These are phyloP conservation scores for Pilaira anomala DNA, from an alignment of 192 early-diverging fungal species.

Conservation along the genomic window DNA sequence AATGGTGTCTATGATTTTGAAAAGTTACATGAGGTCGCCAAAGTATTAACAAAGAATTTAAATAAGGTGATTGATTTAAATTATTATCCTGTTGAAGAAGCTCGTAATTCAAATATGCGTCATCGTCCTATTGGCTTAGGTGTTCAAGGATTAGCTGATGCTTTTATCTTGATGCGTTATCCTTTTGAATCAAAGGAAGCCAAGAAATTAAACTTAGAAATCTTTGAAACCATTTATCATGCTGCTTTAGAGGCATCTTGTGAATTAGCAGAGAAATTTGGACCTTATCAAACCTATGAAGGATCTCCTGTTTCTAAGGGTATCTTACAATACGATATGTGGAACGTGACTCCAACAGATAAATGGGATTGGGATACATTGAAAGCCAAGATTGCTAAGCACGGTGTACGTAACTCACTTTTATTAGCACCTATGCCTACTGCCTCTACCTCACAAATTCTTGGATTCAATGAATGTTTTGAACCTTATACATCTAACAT, in stretches of 20 bases:
- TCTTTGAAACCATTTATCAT: constrained; percentile 98
- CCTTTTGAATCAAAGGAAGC: constrained; percentile 91
- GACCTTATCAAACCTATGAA: constrained; percentile 83
- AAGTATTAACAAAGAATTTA: constrained; percentile 87
- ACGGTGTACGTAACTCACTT: constrained; percentile 93
- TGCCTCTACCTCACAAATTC: constrained; percentile 93
- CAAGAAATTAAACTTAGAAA: constrained; percentile 73
- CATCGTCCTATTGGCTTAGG: constrained; percentile 95
- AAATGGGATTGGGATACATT: constrained; percentile 92
- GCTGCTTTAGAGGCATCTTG: constrained; percentile 89
- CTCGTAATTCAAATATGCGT: constrained; percentile 84
- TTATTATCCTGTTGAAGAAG: constrained; percentile 92
- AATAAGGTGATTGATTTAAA: constrained; percentile 98
- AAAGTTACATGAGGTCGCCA: constrained; percentile 76
- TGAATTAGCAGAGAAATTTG: constrained; percentile 78
- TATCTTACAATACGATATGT: constrained; percentile 91
- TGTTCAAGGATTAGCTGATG: constrained; percentile 98
- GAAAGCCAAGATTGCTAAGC: constrained; percentile 69
- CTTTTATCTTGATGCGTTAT: constrained; percentile 92
- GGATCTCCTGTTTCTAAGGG: constrained; percentile 90
- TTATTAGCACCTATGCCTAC: constrained; percentile 98
- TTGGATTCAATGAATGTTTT: constrained; percentile 99
- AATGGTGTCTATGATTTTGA: constrained; percentile 70
- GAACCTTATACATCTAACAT: constrained; percentile 89
- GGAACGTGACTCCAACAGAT: constrained; percentile 77